Base-by-base conservation (phyloP, 2,329 filamentous ascomycete species). In the Fonsecaea nubica region DNA sequence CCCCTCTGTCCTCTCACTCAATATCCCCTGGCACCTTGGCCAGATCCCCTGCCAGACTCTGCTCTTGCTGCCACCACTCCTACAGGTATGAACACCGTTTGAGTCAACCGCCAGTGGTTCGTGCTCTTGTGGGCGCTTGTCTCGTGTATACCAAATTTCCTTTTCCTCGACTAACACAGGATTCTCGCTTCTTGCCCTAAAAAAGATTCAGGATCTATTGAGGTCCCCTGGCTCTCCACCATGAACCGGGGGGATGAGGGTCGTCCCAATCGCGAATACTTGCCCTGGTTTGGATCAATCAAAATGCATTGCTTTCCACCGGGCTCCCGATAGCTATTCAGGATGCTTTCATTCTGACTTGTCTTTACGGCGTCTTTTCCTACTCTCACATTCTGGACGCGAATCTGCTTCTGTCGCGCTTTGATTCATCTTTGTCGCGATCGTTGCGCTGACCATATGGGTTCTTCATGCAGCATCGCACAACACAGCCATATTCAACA, bases 391-490 rank as follows among this genome's bases (percentile, higher is more conserved):
- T 50, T 48, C 25, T 25, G 25, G 33, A 60, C 50, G 25, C 52
- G 36, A 33, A 5, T 57, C 21, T 48, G 30, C 40, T 25, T n/a
- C 56, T 62, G 57, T 62, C 57, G 53, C 15, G 42, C 57, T 21
- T 55, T 53, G 18, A 25, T 21, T 55, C 13, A 42, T 50, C 30
- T 33, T 55, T 42, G 48, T 45, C 40, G 36, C 40, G 42, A 63
- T 35, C 57, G 25, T 36, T 58, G 52, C 55, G 61, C 68, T 70
- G 65, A 70, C 25, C 68, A 50, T 36, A 68, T 70, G 63, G 62
- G 54, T 52, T n/a, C 61, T 68, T 66, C 30, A 73, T 73, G 70
- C 71, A 73, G 71, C 71, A 72, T 69, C 70, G 67, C 63, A 63
- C 68, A 64, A 63, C 64, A 67, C 70, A 71, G 60, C 59, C 70